Evolutionary conservation across 345 rosid species (phyloP), one percentile per base, ranked within the genome.

Genomic region (Eucalyptus decipiens): DNA sequence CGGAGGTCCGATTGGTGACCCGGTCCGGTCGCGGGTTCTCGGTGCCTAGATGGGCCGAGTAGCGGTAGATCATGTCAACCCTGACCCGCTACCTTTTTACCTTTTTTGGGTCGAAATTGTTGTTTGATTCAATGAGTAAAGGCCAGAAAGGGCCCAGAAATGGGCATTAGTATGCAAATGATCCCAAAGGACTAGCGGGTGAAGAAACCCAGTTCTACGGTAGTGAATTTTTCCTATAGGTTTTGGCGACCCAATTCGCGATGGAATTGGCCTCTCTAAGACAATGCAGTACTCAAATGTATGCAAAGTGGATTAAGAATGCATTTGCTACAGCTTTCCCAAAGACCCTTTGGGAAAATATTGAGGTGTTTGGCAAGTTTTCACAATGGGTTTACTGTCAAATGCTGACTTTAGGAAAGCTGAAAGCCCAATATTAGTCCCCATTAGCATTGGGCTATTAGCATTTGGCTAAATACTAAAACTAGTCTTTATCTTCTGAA

Each of bases 301-400:
- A 12, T 28, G 67, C 7, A 26, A 60, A 12, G 67, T 28, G 17
- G 7, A 28, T 8, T 28, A 28, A 60, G 8, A 60, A 21, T 52
- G 11, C 11, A 2, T 52, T 52, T 52, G 58, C 11, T 52, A 52
- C 26, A 52, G 58, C 58, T 52, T 52, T 52, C 26, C 26, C 58
- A 21, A 8, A 52, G 26, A 52, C 1, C 58, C 5, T 21, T n/a
- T 21, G 26, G 5, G 1, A 52, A 52, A 52, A 8, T 52, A 52
- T 52, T 52, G 58, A 21, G 26, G 1, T 52, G 26, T 52, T 52
- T 52, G 58, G 11, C 5, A 52, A 52, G 58, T 52, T 52, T 52
- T 52, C 26, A 1, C 0, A 8, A 21, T 52, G 1, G 1, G 2
- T 2, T 52, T 52, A 4, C 10, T 1, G 2, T 5, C 1, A 21